Conservation (phyloP, 2,329 filamentous ascomycete species). For the Trichoderma endophyticum region DNA sequence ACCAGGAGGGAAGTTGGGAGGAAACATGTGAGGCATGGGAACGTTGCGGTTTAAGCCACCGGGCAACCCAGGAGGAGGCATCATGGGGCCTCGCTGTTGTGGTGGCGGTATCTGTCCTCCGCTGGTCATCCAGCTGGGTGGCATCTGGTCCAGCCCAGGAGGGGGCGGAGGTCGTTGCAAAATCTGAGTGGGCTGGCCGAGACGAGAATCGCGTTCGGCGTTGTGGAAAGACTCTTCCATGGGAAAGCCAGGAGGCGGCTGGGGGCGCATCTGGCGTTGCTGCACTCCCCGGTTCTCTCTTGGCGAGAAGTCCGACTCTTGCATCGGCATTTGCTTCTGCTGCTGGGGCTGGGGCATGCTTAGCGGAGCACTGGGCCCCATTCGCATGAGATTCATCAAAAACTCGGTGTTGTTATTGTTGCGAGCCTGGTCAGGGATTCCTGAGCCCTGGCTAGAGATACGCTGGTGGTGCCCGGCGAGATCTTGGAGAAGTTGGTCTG, state of each 20-base stretch:
- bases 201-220: conserved; percentile 45
- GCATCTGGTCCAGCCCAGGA: conserved; percentile 60
- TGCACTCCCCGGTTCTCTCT: conserved; percentile 34
- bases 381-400: conserved; percentile 76
- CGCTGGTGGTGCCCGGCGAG: conserved; percentile 58
- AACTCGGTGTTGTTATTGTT: conserved; percentile 74
- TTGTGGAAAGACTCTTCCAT: conserved; percentile 54
- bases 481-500: conserved; percentile 60
- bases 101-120: conserved; percentile 44
- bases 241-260: conserved; percentile 48
- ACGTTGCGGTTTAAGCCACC: conserved; percentile 37
- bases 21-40: conserved; percentile 58
- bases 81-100: conserved; percentile 49
- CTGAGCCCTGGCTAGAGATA: conserved; percentile 49
- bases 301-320: conserved; percentile 43
- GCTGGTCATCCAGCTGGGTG: conserved; percentile 51
- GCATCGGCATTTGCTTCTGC: conserved; percentile 22
- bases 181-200: conserved; percentile 60
- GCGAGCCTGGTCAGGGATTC: conserved; percentile 45
- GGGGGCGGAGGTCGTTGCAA: conserved; percentile 60
- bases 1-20: conserved; percentile 57
- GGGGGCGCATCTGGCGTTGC: conserved; percentile 43
- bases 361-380: conserved; percentile 34
- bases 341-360: conserved; percentile 47
- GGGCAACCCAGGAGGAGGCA: conserved; percentile 57